These are phyloP conservation scores for Coniochaeta hoffmannii DNA, from an alignment of 2,329 filamentous ascomycete species.

Conservation along the genomic window DNA sequence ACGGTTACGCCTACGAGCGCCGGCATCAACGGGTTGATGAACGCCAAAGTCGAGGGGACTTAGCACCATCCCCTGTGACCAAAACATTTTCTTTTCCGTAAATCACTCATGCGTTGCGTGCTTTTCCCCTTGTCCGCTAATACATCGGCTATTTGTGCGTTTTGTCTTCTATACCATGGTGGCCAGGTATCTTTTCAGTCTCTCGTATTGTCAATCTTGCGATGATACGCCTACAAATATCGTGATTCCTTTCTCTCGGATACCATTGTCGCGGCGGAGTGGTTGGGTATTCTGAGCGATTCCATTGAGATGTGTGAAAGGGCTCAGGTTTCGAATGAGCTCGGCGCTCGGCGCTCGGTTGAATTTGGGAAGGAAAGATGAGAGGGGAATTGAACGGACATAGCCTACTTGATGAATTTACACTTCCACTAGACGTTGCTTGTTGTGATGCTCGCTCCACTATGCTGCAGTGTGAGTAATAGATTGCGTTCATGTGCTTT, in stretches of 20 bases:
- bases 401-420: not conserved
- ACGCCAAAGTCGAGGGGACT: conserved; percentile 39
- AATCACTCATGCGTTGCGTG: not conserved
- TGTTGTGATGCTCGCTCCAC: not conserved
- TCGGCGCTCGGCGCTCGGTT: not conserved
- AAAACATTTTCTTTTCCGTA: not conserved
- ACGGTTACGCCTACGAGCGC: conserved; percentile 40
- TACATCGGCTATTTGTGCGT: not conserved
- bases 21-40: conserved; percentile 40
- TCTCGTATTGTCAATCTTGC: not conserved
- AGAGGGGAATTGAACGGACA: not conserved
- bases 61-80: not conserved
- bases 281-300: not conserved
- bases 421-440: not conserved
- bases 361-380: not conserved
- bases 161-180: not conserved
- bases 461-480: not conserved
- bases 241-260: not conserved
- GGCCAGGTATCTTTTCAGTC: not conserved
- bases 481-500: not conserved
- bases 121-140: not conserved
- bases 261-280: not conserved
- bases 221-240: not conserved
- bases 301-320: not conserved
- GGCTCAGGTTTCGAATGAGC: not conserved